These are phyloP conservation scores for Eleusine coracana DNA, from an alignment of 176 grass and related monocot genomes.

Conservation along the genomic window DNA sequence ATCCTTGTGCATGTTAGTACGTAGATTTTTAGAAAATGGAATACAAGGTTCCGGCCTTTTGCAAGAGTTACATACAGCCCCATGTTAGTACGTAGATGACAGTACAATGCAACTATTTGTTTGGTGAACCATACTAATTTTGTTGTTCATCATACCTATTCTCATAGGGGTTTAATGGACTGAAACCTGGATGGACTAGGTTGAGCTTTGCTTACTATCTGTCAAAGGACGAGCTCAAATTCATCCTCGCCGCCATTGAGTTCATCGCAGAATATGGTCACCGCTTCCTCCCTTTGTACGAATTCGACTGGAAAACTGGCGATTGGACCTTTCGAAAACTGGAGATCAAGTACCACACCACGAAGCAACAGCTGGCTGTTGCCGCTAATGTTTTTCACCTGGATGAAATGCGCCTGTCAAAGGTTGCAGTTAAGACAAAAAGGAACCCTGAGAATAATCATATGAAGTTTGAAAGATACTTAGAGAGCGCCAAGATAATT, in stretches of 20 bases:
- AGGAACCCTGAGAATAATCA: not conserved
- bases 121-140: too few relatives aligned
- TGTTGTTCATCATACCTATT: not conserved
- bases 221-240: constrained; percentile 57
- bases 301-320: constrained; percentile 61
- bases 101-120: too few relatives aligned
- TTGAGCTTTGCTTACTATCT: constrained; percentile 78
- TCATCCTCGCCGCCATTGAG: constrained; percentile 57
- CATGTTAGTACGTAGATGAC: too few relatives aligned
- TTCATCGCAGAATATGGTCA: constrained; percentile 62
- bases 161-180: constrained; percentile 64
- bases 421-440: not conserved
- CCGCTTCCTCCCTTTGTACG: constrained; percentile 62
- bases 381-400: not conserved
- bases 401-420: not conserved
- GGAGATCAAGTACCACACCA: constrained; percentile 37
- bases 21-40: too few relatives aligned
- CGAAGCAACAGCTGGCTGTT: constrained; percentile 39
- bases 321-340: constrained; percentile 62
- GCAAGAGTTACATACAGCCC: too few relatives aligned
- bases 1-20: too few relatives aligned
- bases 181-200: constrained; percentile 82
- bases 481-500: constrained; percentile 47
- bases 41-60: too few relatives aligned
- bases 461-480: constrained; percentile 47